Conservation (phyloP, 768 basidiomycete species). For the Glaciozyma martinii region DNA sequence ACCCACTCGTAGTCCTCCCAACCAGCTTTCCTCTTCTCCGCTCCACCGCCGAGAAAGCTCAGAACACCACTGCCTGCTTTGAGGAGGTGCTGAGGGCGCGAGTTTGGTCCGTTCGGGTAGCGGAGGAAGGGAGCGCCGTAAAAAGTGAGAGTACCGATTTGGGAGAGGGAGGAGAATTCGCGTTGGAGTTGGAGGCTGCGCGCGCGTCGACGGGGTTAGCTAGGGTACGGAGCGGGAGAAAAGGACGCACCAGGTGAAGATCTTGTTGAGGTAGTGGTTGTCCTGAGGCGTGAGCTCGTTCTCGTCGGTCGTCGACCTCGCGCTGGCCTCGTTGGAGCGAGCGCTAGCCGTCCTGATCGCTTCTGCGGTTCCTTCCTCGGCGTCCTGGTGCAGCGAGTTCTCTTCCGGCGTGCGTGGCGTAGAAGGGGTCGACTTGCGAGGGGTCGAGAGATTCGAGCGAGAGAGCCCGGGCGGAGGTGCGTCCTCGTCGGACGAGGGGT, state of each 20-base stretch:
- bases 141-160: constrained; percentile 18
- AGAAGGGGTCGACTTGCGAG: no score
- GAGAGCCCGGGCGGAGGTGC: no score
- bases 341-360: no score
- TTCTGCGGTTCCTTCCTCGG: no score
- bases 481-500: no score
- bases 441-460: no score
- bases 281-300: constrained; percentile 12
- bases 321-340: no score
- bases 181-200: constrained; percentile 24
- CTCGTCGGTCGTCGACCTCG: no score
- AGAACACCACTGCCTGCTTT: not conserved
- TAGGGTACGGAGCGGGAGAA: no score
- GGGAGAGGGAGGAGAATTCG: constrained; percentile 20
- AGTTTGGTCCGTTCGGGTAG: constrained; percentile 25
- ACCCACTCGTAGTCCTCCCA: constrained; percentile 17
- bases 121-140: constrained; percentile 25
- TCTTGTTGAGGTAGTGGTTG: constrained; percentile 25
- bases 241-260: constrained; percentile 18
- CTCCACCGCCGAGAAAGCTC: not conserved
- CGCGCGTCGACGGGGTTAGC: no score
- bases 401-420: no score
- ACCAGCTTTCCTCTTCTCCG: not conserved
- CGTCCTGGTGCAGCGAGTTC: no score
- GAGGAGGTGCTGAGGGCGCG: constrained; percentile 3